Conservation (phyloP, 2,329 filamentous ascomycete species). For the Pseudocercospora ulei region DNA sequence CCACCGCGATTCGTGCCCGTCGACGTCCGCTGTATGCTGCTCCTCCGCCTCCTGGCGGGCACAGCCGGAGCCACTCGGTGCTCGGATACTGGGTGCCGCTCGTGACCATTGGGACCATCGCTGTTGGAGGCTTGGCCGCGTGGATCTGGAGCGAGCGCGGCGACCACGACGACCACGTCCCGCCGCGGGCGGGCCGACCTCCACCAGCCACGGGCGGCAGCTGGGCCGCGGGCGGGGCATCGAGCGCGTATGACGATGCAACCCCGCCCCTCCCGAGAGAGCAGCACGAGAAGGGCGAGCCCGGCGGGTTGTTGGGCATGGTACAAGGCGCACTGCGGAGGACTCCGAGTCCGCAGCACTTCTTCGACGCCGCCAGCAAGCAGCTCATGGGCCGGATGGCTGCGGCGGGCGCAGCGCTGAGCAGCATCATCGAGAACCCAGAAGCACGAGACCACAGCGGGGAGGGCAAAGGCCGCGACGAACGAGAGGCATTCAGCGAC, state of each 20-base stretch:
- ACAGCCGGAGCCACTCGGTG: slow-evolving; percentile 46
- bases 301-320: slow-evolving; percentile 37
- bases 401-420: slow-evolving; percentile 71
- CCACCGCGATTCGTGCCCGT: slow-evolving; percentile 43
- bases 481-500: slow-evolving; percentile 45
- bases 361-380: slow-evolving; percentile 73
- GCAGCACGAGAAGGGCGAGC: slow-evolving; percentile 19
- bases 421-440: slow-evolving; percentile 70
- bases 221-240: slow-evolving; percentile 29
- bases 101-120: slow-evolving; percentile 74
- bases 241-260: slow-evolving; percentile 27
- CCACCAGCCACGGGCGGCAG: slow-evolving; percentile 24
- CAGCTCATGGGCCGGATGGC: slow-evolving; percentile 71
- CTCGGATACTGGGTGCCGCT: slow-evolving; percentile 85
- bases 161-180: slow-evolving; percentile 56
- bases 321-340: slow-evolving; percentile 72
- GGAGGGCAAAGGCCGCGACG: slow-evolving; percentile 22
- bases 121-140: slow-evolving; percentile 72
- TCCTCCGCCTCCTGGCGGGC: slow-evolving; percentile 31
- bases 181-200: slow-evolving; percentile 24
- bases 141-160: slow-evolving; percentile 90
- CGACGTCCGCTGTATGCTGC: slow-evolving; percentile 37
- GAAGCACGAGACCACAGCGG: slow-evolving; percentile 58
- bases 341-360: slow-evolving; percentile 77
- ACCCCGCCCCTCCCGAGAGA: slow-evolving; percentile 16